Base-by-base conservation (phyloP, 129 eudicot species). In the Solidago caesia region DNA sequence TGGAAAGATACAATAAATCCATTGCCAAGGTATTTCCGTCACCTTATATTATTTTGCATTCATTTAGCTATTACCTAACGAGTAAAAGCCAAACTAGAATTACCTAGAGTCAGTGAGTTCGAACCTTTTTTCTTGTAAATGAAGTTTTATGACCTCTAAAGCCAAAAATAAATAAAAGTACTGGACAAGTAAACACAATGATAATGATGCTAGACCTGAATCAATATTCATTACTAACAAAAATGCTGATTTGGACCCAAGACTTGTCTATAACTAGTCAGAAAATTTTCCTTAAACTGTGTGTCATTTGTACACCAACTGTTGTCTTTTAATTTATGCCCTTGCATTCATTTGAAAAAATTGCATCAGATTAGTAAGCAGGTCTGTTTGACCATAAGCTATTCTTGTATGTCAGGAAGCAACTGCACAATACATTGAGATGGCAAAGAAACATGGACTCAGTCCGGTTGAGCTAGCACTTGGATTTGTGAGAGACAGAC, bases 1-100 rank as follows among this genome's bases (percentile, higher is more conserved):
- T 94, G 99, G 97, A 85, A 72, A 85, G 99, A 91, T 94, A 91
- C 83, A 88, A 85, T 8, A 87, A 73, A 74, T 91, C 97, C 62
- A 27, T 80, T 7, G 47, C 99, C 12, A 87, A 81, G 91, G 96
- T 94, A 77, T 39, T 7, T 26, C 53, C 11, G 15, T 77, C 27
- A 62, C 65, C 55, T 5, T 61, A 7, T 42, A 48, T n/a, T 46
- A 25, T 60, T 12, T 39, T 69, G 16, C 14, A 1, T 63, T 15
- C 0, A 27, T 29, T 16, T 4, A 11, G 25, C 10, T 56, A 72
- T 73, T 29, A 70, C 7, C 26, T 51, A 13, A 11, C 44, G 10
- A 47, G 26, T 25, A 1, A 68, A 42, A 48, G 11, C 6, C 58
- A 61, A 61, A 46, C 16, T 15, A 25, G 42, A 29, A 47, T 11